A percentile compares a stretch with the other conserved stretches of the same genome.
Conservation (phyloP, 495 filamentous ascomycete genomes). For the Neurospora africana region DNA sequence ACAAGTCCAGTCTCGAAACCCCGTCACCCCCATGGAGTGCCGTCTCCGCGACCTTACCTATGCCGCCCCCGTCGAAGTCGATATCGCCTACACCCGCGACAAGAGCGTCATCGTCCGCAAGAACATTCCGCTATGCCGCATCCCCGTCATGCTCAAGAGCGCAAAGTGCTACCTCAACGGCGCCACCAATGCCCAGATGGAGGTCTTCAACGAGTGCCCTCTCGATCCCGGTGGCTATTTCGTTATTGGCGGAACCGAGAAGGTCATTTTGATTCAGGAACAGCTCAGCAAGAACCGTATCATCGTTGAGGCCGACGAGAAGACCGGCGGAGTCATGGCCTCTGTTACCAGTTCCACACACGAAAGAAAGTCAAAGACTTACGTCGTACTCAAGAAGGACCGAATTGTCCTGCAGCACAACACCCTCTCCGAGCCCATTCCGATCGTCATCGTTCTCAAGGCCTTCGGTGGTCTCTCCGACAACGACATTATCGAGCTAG, state of each 20-base stretch:
- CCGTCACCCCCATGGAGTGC: slow-evolving; percentile 86
- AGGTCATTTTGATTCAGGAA: slow-evolving; percentile 96
- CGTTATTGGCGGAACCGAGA: slow-evolving; percentile 75
- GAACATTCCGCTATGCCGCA: slow-evolving; percentile 69
- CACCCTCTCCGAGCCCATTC: slow-evolving; percentile 80
- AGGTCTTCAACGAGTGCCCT: slow-evolving; percentile 80
- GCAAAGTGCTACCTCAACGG: slow-evolving; percentile 77
- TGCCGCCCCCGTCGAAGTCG: slow-evolving; percentile 81
- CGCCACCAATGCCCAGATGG: slow-evolving; percentile 75
- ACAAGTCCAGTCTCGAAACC: slow-evolving; percentile 40
- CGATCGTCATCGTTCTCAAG: slow-evolving; percentile 83
- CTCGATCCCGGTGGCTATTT: slow-evolving; percentile 97
- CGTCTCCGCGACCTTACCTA: slow-evolving; percentile 93
- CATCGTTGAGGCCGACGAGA: slow-evolving; percentile 84
- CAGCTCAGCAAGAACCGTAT: slow-evolving; percentile 98
- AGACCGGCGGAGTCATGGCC: slow-evolving; percentile 85
- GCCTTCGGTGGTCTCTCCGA: slow-evolving; percentile 91
- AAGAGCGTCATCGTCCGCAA: slow-evolving; percentile 55
- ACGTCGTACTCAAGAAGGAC: slow-evolving; percentile 86
- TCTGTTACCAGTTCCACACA: slow-evolving; percentile 98
- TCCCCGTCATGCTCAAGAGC: slow-evolving; percentile 95
- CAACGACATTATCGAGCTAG: slow-evolving; percentile 81
- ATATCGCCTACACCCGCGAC: slow-evolving; percentile 76
- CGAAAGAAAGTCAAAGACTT: slow-evolving; percentile 93
- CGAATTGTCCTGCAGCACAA: slow-evolving; percentile 85